Conservation (phyloP, 2,329 filamentous ascomycete species). For the Fusarium drepaniforme region DNA sequence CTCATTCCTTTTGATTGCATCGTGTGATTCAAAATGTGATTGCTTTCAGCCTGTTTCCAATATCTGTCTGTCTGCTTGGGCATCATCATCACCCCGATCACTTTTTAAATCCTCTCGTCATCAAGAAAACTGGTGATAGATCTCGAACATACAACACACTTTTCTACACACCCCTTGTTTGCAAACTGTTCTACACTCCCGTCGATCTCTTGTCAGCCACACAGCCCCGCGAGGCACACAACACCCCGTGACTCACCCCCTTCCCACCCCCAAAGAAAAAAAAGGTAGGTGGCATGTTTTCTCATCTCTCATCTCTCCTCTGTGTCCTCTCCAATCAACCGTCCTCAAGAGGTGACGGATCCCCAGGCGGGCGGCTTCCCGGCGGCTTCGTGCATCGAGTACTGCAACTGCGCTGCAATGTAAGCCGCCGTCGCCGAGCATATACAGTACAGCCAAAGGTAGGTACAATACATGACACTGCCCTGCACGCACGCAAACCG, state of each 20-base stretch:
- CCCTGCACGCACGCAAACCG: conserved; percentile 14
- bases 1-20: too few relatives aligned
- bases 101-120: not conserved
- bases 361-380: conserved; percentile 32
- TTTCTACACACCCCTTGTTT: conserved; percentile 6
- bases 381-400: conserved; percentile 37
- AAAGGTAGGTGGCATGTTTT: conserved; percentile 27
- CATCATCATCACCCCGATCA: not conserved
- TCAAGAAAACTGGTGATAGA: conserved; percentile 37
- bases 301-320: conserved; percentile 15
- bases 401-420: not conserved
- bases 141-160: conserved; percentile 21
- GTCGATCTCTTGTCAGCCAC: conserved; percentile 36
- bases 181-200: conserved; percentile 17
- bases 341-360: not conserved
- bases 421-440: not conserved
- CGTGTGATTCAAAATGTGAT: too few relatives aligned
- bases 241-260: conserved; percentile 40
- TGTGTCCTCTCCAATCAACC: conserved; percentile 22
- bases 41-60: conserved; percentile 1
- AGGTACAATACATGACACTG: not conserved
- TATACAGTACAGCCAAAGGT: not conserved
- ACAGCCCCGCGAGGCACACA: conserved; percentile 33
- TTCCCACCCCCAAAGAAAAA: not conserved
- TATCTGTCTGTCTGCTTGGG: not conserved